Base-by-base conservation (phyloP, 1,284 basidiomycete species). In the Mycena citricolor region DNA sequence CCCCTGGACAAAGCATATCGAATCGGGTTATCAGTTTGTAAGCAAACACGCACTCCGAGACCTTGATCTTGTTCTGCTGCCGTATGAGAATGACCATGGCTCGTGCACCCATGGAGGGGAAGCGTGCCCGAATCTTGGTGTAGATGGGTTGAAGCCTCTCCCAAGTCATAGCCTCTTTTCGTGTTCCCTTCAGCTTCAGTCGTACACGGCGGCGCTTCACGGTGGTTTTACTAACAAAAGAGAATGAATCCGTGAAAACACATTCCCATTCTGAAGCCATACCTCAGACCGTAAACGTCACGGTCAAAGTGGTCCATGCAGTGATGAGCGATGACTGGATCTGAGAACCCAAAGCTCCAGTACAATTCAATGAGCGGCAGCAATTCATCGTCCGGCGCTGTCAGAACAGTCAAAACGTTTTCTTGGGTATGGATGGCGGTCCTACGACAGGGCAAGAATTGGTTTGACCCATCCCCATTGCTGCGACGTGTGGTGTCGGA, bases 301-400 rank as follows among this genome's bases (percentile, higher is more conserved):
- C 35, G 25, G 13, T 42, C 34, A 28, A 50, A 50, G 28, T 50
- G 48, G 28, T 50, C 48, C 10, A 50, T 32, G 6, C 24, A 31
- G 16, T 50, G 38, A 14, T 11, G 17, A 4, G 48, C 38, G 14
- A 50, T 50, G 8, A 13, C n/a, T 4, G 44, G 44, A 30, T 50
- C 39, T 20, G 36, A 38, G 29, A 50, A 46, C 5, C 44, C 44
- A 3, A 50, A 29, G 16, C 31, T 30, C 48, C 48, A 50, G 25
- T 50, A 47, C 33, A 38, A 39, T 22, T 35, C 19, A 8, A 51
- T 23, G 5, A 42, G 8, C 12, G 39, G 39, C 12, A 25, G n/a
- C 31, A 42, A n/a, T 13, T 42, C 39, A 11, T 42, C 39, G 19
- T 42, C 31, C 10, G 25, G 13, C 4, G 39, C 39, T 42, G 16